phyloP scores from a whole-genome alignment of 495 filamentous ascomycete genomes.

The Talaromyces wortmannii region DNA sequence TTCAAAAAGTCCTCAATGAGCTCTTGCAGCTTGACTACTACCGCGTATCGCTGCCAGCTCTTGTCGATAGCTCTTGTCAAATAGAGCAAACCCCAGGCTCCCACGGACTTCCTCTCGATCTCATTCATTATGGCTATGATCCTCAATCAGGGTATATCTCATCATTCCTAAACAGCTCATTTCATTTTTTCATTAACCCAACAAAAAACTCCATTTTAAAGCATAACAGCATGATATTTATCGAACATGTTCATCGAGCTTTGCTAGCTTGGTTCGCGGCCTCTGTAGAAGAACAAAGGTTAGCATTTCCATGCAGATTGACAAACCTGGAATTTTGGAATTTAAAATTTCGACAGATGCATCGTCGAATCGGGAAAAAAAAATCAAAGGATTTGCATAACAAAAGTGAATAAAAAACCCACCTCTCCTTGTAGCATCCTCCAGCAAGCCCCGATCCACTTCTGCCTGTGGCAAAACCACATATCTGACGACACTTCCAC shows the following conservation, averaged over 20 bases:
- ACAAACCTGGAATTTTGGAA: no score
- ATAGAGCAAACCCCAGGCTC: no score
- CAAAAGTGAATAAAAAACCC: conserved; percentile 15
- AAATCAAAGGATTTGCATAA: background rate
- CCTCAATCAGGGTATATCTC: no score
- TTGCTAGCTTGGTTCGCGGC: conserved; percentile 47
- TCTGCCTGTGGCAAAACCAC: conserved; percentile 83
- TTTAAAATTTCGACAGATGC: no score
- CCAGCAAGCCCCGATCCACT: conserved; percentile 84
- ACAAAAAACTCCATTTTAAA: background rate
- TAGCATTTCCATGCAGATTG: background rate
- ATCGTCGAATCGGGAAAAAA: background rate
- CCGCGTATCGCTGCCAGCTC: no score
- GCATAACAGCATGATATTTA: background rate
- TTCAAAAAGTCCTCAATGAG: no score
- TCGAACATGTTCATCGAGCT: conserved; percentile 24
- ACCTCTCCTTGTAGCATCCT: conserved; percentile 96
- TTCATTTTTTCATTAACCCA: background rate
- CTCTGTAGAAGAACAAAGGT: conserved; percentile 21
- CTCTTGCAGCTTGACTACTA: no score
- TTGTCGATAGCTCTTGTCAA: no score
- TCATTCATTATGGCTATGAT: no score
- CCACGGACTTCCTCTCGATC: no score
- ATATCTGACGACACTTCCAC: conserved; percentile 93
- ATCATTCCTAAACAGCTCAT: no score